Percentiles rank a stretch among this genome's conserved stretches.
Evolutionary conservation across 352 stramenopile genomes (phyloP).

Genomic region (Pythium scleroteichum): DNA sequence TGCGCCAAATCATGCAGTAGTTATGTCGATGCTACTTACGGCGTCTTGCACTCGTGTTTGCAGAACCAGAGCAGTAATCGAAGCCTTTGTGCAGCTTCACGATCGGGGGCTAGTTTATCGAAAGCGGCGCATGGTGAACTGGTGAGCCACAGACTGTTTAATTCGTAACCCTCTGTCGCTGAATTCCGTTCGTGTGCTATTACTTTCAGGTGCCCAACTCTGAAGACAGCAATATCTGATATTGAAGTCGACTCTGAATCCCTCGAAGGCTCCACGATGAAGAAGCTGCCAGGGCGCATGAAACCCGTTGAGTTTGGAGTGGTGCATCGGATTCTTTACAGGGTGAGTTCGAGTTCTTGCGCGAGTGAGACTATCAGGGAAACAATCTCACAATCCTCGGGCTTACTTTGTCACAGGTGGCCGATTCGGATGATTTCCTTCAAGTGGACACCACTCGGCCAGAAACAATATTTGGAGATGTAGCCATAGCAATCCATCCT

Average conservation of each 20-base stretch:
- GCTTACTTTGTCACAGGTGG: conserved; percentile 43
- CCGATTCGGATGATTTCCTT: conserved; percentile 69
- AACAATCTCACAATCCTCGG: no score
- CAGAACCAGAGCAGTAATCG: conserved; percentile 54
- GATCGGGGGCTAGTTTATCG: conserved; percentile 98
- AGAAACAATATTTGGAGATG: conserved; percentile 99
- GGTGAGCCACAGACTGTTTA: conserved; percentile 62
- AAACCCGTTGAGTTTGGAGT: conserved; percentile 82
- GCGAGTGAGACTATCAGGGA: no score
- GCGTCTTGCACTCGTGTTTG: conserved; percentile 56
- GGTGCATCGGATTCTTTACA: conserved; percentile 83
- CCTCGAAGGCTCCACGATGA: conserved; percentile 88
- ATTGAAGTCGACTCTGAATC: conserved; percentile 99
- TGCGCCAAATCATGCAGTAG: no score
- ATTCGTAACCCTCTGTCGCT: neutral
- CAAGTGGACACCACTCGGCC: conserved; percentile 97
- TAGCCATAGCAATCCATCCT: conserved; percentile 97
- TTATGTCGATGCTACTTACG: no score
- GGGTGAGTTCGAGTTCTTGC: conserved; percentile 28
- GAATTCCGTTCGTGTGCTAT: neutral
- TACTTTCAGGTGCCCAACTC: conserved; percentile 64
- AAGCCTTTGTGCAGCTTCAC: conserved; percentile 89
- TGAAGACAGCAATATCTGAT: conserved; percentile 96
- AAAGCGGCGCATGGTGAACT: conserved; percentile 97
- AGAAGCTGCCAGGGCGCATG: conserved; percentile 67